These are phyloP conservation scores for Venturiaceae sp. DNA, from an alignment of 2,329 filamentous ascomycete species.

Conservation along the genomic window DNA sequence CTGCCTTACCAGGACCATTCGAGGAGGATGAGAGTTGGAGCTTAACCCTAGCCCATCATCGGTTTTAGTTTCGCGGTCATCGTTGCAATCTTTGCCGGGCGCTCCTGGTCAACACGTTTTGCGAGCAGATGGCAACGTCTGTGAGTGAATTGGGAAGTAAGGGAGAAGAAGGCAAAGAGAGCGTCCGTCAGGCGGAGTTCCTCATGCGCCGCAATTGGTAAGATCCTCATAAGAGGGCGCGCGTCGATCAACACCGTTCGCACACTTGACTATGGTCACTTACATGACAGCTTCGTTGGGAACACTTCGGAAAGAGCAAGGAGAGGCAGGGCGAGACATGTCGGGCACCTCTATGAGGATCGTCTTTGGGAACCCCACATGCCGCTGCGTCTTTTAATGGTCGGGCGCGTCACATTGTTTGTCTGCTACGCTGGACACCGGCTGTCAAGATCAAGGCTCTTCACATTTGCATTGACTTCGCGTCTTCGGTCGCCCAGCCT, in stretches of 20 bases:
- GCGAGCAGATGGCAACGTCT: slow-evolving; percentile 5
- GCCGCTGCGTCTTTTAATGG: slow-evolving; percentile 2
- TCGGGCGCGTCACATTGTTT: slow-evolving; percentile 12
- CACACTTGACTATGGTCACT: slow-evolving; percentile 56
- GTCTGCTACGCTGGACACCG: slow-evolving; percentile 12
- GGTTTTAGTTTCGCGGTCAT: slow-evolving; percentile 56
- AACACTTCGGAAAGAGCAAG: slow-evolving; percentile 23
- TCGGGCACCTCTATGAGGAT: slow-evolving; percentile 32
- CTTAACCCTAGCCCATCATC: slow-evolving; percentile 90
- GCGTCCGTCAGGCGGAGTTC: slow-evolving; percentile 44
- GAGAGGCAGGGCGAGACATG: slow-evolving; percentile 33
- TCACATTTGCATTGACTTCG: slow-evolving; percentile 7
- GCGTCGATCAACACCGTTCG: slow-evolving; percentile 65
- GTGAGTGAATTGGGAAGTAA: slow-evolving; percentile 13
- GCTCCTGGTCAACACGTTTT: neutral
- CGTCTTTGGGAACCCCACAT: slow-evolving; percentile 41
- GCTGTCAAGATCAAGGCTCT: slow-evolving; percentile 10
- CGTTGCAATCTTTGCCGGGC: slow-evolving; percentile 13
- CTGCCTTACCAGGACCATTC: slow-evolving; percentile 27
- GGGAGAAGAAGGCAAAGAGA: slow-evolving; percentile 30
- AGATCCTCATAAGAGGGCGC: slow-evolving; percentile 65
- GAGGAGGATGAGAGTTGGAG: slow-evolving; percentile 66
- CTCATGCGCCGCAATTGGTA: slow-evolving; percentile 68
- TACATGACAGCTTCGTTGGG: slow-evolving; percentile 40
- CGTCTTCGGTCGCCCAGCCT: slow-evolving; percentile 26